Evolutionary conservation across 2,329 filamentous ascomycete species (phyloP), one percentile per base, ranked within the genome.

Genomic region (Alternaria angustiovoidea): DNA sequence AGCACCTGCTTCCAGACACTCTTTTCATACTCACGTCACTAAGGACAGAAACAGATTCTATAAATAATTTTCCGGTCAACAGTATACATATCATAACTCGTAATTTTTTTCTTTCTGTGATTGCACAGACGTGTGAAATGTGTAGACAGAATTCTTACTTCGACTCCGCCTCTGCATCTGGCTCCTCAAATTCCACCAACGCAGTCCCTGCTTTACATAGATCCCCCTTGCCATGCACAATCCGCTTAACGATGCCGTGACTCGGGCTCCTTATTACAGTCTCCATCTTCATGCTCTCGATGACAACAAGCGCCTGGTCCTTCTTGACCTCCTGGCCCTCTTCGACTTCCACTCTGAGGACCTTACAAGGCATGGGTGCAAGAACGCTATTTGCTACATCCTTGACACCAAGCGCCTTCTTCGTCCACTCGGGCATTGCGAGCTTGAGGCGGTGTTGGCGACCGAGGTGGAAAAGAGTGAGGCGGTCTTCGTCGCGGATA

Each of bases 361-460:
- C 90, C 81, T 98, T 98, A 81, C 95, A 98, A 2, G 95, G 95
- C 95, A 99, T 99, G 0, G 95, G 95, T 22, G 95, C 93, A 24
- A 92, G 85, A 1, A 98, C 93, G 54, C 91, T 95, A 61, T 94
- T 94, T 7, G 89, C 85, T 0, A 86, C 86, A 73, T 96, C 92
- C 76, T 92, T 94, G 63, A 91, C 81, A 0, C 94, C 94, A 7
- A 97, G 83, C 0, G 93, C 93, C 79, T 96, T 94, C 70, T 93
- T 91, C 59, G 91, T 90, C 93, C 94, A 99, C 44, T 84, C 83
- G 0, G 94, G 93, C 44, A 82, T 78, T 0, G 84, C 81, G 22
- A 87, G 78, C 9, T 81, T 78, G 5, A 91, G 78, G 1, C 84
- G 82, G 70, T 88, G 86, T 64, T 88, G 86, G 20, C 79, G 80